Percentiles rank a stretch among this genome's conserved stretches.
Evolutionary conservation across 1,284 basidiomycete species (phyloP).

Genomic region (Trichosporon sp.): DNA sequence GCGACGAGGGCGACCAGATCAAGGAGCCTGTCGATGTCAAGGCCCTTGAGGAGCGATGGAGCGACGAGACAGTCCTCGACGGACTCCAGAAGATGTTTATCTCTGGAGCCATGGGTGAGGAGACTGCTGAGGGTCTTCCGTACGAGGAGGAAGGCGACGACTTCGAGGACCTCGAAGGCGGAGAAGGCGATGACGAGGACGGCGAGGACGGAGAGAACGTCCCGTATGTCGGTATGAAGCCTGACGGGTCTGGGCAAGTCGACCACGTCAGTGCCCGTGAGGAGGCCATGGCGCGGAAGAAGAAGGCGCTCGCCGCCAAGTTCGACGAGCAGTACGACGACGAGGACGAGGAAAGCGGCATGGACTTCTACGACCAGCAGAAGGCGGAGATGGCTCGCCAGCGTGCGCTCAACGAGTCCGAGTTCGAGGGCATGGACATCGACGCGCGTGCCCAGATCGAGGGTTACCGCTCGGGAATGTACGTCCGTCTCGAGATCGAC

Average conservation of each 20-base stretch:
- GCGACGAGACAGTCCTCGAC: conserved; percentile 75
- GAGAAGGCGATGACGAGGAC: conserved; percentile 51
- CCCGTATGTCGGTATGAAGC: conserved; percentile 45
- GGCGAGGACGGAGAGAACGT: conserved; percentile 50
- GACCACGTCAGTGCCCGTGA: conserved; percentile 51
- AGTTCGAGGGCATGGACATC: conserved; percentile 76
- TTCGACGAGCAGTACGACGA: conserved; percentile 98
- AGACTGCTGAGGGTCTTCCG: conserved; percentile 46
- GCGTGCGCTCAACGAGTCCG: conserved; percentile 74
- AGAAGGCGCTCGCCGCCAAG: conserved; percentile 85
- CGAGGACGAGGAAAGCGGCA: conserved; percentile 60
- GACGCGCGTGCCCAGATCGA: conserved; percentile 79
- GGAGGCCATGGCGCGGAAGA: conserved; percentile 71
- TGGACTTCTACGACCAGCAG: conserved; percentile 84
- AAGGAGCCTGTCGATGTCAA: conserved; percentile 58
- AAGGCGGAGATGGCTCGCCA: conserved; percentile 89
- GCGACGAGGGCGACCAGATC: conserved; percentile 64
- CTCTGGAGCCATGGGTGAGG: conserved; percentile 59
- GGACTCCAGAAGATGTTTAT: conserved; percentile 87
- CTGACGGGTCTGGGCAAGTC: conserved; percentile 22
- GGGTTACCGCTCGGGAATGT: conserved; percentile 85
- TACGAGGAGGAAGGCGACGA: conserved; percentile 53
- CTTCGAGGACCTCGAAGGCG: conserved; percentile 55
- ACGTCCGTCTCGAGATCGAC: conserved; percentile 84
- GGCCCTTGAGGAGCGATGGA: conserved; percentile 65